These are phyloP conservation scores for Astragalus glycyphyllos DNA, from an alignment of 306 rosid genomes.

Conservation along the genomic window DNA sequence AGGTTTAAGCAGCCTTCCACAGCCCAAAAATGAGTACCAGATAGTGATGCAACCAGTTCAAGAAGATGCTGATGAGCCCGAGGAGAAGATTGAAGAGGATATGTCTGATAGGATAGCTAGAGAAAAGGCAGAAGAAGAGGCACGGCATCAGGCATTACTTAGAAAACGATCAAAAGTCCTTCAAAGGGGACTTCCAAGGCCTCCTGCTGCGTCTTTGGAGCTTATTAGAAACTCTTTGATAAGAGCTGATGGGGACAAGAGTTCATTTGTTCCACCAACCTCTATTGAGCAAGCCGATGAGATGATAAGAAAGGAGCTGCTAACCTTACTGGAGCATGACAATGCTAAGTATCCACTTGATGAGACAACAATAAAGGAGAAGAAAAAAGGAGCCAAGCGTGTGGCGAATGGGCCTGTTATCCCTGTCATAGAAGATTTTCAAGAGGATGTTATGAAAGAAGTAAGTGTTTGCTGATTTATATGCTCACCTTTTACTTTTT, in stretches of 20 bases:
- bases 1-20: constrained; percentile 78
- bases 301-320: constrained; percentile 77
- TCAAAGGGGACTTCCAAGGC: constrained; percentile 95
- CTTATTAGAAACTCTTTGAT: constrained; percentile 77
- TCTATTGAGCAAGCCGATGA: constrained; percentile 90
- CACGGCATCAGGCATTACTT: constrained; percentile 80
- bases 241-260: constrained; percentile 89
- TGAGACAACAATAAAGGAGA: constrained; percentile 70
- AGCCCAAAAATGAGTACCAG: constrained; percentile 88
- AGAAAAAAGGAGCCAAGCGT: constrained; percentile 70
- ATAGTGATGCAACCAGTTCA: constrained; percentile 81
- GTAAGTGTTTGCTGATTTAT: constrained; percentile 50
- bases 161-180: constrained; percentile 94
- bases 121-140: constrained; percentile 91
- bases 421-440: constrained; percentile 81
- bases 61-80: constrained; percentile 81
- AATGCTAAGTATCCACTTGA: constrained; percentile 85
- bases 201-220: constrained; percentile 84
- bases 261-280: constrained; percentile 95
- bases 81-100: constrained; percentile 86
- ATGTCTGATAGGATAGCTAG: constrained; percentile 96
- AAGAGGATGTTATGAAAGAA: constrained; percentile 73
- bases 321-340: constrained; percentile 81
- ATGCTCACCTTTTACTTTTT: constrained; percentile 10
- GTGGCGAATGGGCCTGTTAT: constrained; percentile 59